Base-by-base conservation (phyloP, 2,329 filamentous ascomycete genomes). In the Pseudogymnoascus sp. region DNA sequence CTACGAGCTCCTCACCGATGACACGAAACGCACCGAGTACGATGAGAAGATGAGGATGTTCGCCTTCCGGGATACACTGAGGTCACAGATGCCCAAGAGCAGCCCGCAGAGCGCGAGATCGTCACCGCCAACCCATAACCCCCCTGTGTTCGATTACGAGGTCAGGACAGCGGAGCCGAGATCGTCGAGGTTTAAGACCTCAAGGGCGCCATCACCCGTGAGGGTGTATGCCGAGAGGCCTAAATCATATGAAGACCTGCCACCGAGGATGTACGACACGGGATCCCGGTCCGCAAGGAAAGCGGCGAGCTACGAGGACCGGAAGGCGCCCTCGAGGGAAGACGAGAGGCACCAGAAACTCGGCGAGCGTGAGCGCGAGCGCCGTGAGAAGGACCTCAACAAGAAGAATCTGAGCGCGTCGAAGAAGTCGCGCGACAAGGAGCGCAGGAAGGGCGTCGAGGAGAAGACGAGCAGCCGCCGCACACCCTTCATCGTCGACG, bases 1-100 rank as follows among this genome's bases (percentile, higher is more conserved):
- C 60, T 99, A 96, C 76, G 94, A 97, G 76, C 80, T 94, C 31
- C 84, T 99, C 65, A 90, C 85, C 71, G 88, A 97, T 72, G 89
- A 93, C 28, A 80, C 78, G 5, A 85, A 87, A 72, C 82, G 91
- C 65, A 76, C 79, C 64, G 85, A 86, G 68, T 96, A 97, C 75
- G 91, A 97, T 75, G 86, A 91, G 61, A 83, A 87, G 72, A 80
- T 88, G 66, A 85, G 81, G 70, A 75, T 92, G 66, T 84, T 83
- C 60, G 84, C 87, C 72, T 76, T 35, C 31, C 31, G 31, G 31
- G 35, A 60, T 21, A 60, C 56, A 4, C 91, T 70, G 82, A 82
- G 72, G 84, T 83, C 74, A 76, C 83, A 74, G 71, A 73, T 70
- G 67, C 67, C 68, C 50, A 66, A 69, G 60, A 78, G 78, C 64